Evolutionary conservation across 495 filamentous ascomycete genomes (phyloP).

Genomic region (Penicillium diatomitis): DNA sequence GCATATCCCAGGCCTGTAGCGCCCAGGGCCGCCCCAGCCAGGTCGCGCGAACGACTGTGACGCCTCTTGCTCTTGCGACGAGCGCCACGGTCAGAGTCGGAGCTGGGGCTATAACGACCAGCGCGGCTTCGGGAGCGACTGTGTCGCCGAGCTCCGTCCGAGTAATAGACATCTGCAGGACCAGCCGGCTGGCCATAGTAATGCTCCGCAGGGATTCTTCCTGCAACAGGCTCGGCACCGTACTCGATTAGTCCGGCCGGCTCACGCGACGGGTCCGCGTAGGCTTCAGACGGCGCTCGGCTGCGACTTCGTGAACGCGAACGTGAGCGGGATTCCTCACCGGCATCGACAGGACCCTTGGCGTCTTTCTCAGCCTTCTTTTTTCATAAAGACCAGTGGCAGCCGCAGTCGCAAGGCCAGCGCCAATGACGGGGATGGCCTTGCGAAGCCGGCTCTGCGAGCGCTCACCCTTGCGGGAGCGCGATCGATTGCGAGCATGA

Average conservation of each 20-base stretch:
- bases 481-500: slow-evolving; percentile 62
- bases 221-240: slow-evolving; percentile 55
- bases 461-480: slow-evolving; percentile 42
- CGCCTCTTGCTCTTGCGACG: slow-evolving; percentile 39
- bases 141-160: slow-evolving; percentile 23
- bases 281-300: slow-evolving; percentile 43
- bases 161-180: slow-evolving; percentile 31
- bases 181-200: slow-evolving; percentile 41
- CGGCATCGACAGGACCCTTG: slow-evolving; percentile 34
- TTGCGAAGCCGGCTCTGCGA: slow-evolving; percentile 52
- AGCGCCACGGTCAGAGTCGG: slow-evolving; percentile 33
- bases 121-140: slow-evolving; percentile 33
- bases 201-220: slow-evolving; percentile 39
- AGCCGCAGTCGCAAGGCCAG: slow-evolving; percentile 69
- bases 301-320: slow-evolving; percentile 50
- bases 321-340: slow-evolving; percentile 43
- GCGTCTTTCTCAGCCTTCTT: slow-evolving; percentile 56
- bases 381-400: slow-evolving; percentile 75
- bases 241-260: slow-evolving; percentile 73
- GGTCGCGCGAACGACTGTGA: slow-evolving; percentile 53
- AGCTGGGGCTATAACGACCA: slow-evolving; percentile 28
- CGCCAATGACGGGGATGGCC: slow-evolving; percentile 60
- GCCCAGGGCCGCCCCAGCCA: slow-evolving; percentile 61
- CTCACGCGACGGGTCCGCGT: slow-evolving; percentile 47
- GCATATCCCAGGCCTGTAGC: slow-evolving; percentile 69